A percentile compares a stretch with the other conserved stretches of the same genome.
phyloP scores from a whole-genome alignment of 768 basidiomycete genomes.

The Solioccasus polychromus region DNA sequence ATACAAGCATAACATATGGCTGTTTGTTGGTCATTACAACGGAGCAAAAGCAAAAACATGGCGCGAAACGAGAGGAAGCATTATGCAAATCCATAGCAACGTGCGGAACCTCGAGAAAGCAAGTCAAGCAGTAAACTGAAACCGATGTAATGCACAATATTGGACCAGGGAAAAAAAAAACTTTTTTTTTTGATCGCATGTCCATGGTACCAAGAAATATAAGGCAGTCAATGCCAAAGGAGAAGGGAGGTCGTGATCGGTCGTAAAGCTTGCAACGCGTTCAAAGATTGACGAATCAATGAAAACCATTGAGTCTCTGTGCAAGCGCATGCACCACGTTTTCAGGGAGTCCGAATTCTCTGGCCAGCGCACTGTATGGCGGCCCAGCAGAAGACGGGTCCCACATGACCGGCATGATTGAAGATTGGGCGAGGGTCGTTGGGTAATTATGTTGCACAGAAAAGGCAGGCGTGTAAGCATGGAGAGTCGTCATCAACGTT shows the following conservation, averaged over 20 bases:
- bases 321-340: conserved; percentile 65
- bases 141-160: conserved; percentile 14
- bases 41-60: conserved; percentile 10
- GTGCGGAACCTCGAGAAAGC: conserved; percentile 13
- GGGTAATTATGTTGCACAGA: conserved; percentile 9
- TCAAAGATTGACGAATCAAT: conserved; percentile 9
- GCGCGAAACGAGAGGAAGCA: conserved; percentile 17
- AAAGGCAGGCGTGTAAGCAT: conserved; percentile 26
- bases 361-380: conserved; percentile 55
- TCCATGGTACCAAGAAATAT: conserved; percentile 28
- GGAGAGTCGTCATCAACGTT: conserved; percentile 44
- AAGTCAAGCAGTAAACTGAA: conserved; percentile 18
- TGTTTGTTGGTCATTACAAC: conserved; percentile 24
- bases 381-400: conserved; percentile 10
- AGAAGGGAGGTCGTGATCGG: conserved; percentile 12
- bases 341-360: conserved; percentile 72
- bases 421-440: conserved; percentile 7
- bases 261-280: conserved; percentile 12
- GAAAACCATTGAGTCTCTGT: conserved; percentile 44
- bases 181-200: conserved; percentile 8
- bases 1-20: conserved; percentile 27
- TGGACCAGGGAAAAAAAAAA: conserved; percentile 9
- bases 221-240: conserved; percentile 29
- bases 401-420: conserved; percentile 21
- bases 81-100: conserved; percentile 30